A percentile compares a stretch with the other conserved stretches of the same genome.
Conservation (phyloP, 2,329 filamentous ascomycete genomes). For the Cadophora luteo-olivacea region DNA sequence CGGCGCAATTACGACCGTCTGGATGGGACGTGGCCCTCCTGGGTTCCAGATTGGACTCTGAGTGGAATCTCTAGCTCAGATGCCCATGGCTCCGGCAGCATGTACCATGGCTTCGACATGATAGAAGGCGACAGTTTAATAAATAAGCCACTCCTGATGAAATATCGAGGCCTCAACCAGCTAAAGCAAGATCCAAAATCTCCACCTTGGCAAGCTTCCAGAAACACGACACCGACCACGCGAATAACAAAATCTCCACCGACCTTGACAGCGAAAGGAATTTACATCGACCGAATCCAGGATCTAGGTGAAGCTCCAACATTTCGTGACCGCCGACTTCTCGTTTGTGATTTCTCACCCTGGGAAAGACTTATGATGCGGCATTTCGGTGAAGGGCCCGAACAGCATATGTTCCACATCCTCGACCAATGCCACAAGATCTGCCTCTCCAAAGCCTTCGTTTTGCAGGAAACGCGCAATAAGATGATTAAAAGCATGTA, state of each 20-base stretch:
- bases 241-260: background rate
- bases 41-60: conserved; percentile 1
- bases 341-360: conserved; percentile 14
- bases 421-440: conserved; percentile 15
- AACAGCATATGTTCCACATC: conserved; percentile 13
- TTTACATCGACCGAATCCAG: conserved; percentile 6
- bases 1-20: conserved; percentile 8
- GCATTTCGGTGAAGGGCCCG: conserved; percentile 3
- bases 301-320: conserved; percentile 6
- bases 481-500: conserved; percentile 12
- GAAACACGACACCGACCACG: background rate
- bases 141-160: conserved; percentile 8
- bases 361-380: conserved; percentile 15
- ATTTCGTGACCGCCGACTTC: conserved; percentile 5
- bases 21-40: background rate
- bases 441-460: conserved; percentile 12
- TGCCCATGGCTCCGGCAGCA: background rate
- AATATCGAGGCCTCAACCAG: conserved; percentile 7
- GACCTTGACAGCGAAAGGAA: conserved; percentile 2
- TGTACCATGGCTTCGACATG: conserved; percentile 13
- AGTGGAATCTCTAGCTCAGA: conserved; percentile 6
- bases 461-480: conserved; percentile 9
- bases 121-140: conserved; percentile 10
- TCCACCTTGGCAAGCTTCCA: conserved; percentile 3
- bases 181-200: background rate